These are phyloP conservation scores for Tricholomella constricta DNA, from an alignment of 768 basidiomycete genomes.

Conservation along the genomic window DNA sequence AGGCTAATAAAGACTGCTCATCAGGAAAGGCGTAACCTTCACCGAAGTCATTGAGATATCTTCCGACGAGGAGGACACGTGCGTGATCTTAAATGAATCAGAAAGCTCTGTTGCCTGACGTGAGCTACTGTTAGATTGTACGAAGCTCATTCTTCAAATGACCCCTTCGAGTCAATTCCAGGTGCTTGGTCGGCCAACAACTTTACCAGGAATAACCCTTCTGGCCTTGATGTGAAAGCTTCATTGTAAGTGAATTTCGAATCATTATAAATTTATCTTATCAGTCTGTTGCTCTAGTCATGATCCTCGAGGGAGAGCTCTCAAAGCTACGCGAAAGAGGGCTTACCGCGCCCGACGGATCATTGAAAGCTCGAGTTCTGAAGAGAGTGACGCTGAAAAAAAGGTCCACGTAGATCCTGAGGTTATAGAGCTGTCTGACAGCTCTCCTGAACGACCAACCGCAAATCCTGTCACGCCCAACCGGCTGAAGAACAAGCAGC, in stretches of 20 bases:
- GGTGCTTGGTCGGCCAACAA: constrained; percentile 11
- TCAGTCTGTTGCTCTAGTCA: not conserved
- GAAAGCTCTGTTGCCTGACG: not conserved
- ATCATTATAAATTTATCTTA: too few relatives aligned
- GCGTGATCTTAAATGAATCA: constrained; percentile 13
- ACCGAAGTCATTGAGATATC: constrained; percentile 56
- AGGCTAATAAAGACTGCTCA: not conserved
- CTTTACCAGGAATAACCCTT: not conserved
- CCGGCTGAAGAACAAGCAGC: constrained; percentile 7
- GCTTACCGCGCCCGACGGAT: constrained; percentile 27
- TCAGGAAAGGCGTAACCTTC: not conserved
- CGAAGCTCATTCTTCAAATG: not conserved
- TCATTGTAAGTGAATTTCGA: not conserved
- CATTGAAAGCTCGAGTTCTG: constrained; percentile 38
- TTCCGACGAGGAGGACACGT: constrained; percentile 47
- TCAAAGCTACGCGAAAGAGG: constrained; percentile 8
- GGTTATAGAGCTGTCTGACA: constrained; percentile 32
- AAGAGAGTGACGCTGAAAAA: constrained; percentile 24
- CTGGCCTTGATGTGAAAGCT: not conserved
- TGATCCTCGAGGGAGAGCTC: not conserved
- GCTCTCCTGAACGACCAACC: constrained; percentile 17
- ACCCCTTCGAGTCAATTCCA: constrained; percentile 11
- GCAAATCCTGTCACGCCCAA: constrained; percentile 4
- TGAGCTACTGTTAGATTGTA: not conserved
- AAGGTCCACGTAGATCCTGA: constrained; percentile 16